A percentile compares a stretch with the other conserved stretches of the same genome.
phyloP scores from a whole-genome alignment of 2,329 filamentous ascomycete genomes.

The Boeremia lycopersici region DNA sequence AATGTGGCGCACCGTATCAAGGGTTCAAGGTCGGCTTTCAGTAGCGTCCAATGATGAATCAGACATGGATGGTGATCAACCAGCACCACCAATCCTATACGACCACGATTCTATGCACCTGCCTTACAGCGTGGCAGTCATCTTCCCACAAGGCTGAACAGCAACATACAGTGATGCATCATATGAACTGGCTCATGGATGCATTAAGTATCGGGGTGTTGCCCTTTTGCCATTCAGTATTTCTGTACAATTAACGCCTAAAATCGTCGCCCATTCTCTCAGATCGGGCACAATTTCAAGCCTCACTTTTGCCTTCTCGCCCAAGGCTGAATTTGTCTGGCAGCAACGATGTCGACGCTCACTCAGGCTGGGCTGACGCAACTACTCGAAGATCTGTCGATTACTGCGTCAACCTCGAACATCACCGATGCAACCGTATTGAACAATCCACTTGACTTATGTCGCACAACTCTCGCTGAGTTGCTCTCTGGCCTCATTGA shows the following conservation, averaged over 20 bases:
- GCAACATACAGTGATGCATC: not conserved
- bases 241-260: not conserved
- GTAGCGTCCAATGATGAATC: not conserved
- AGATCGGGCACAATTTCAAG: not conserved
- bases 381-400: constrained; percentile 1
- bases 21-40: not conserved
- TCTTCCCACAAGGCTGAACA: not conserved
- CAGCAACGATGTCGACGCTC: constrained; percentile 9
- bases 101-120: not conserved
- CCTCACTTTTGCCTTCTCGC: not conserved
- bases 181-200: not conserved
- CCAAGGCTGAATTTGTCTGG: not conserved
- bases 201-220: not conserved
- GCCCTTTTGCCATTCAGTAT: not conserved
- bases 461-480: constrained; percentile 30
- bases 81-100: constrained; percentile 5
- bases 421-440: constrained; percentile 12
- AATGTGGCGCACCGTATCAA: no score
- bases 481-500: constrained; percentile 22
- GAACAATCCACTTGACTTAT: constrained; percentile 37
- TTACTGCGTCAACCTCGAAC: not conserved
- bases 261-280: not conserved
- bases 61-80: not conserved
- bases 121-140: not conserved
- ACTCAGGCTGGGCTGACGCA: constrained; percentile 5